Conservation (phyloP, 306 rosid genomes). For the Argentina anserina region DNA sequence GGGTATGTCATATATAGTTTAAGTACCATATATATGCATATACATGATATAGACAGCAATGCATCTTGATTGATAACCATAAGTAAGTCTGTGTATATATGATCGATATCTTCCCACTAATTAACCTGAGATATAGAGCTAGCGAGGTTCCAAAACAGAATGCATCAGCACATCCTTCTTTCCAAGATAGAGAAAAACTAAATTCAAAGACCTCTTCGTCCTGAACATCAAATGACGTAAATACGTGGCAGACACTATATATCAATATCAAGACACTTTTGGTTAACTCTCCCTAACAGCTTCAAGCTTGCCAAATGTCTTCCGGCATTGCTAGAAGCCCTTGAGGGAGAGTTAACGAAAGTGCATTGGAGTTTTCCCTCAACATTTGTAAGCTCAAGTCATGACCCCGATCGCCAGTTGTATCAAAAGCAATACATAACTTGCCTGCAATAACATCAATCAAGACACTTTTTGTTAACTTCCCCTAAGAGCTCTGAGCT, state of each 20-base stretch:
- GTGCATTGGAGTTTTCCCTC: slow-evolving; percentile 1
- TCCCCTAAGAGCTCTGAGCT: not conserved
- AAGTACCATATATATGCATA: too few species aligned
- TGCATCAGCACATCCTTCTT: not conserved
- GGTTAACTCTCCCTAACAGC: not conserved
- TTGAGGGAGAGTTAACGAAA: slow-evolving; percentile 2
- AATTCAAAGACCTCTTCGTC: not conserved
- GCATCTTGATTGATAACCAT: not conserved
- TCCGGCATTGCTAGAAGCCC: not conserved
- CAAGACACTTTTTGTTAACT: not conserved
- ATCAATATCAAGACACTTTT: slow-evolving; percentile 1
- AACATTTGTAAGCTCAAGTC: too few species aligned
- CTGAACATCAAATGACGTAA: not conserved
- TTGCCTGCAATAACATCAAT: too few species aligned
- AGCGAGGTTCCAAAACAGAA: not conserved
- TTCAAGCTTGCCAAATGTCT: not conserved
- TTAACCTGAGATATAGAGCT: not conserved
- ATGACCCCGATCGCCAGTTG: too few species aligned
- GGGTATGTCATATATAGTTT: not conserved
- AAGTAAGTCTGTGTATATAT: not conserved
- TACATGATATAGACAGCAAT: too few species aligned
- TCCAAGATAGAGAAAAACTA: not conserved
- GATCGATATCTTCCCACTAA: too few species aligned
- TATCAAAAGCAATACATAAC: too few species aligned
- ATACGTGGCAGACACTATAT: not conserved